Evolutionary conservation across 345 rosid species (phyloP).

Genomic region (Bruguiera gymnorhiza): DNA sequence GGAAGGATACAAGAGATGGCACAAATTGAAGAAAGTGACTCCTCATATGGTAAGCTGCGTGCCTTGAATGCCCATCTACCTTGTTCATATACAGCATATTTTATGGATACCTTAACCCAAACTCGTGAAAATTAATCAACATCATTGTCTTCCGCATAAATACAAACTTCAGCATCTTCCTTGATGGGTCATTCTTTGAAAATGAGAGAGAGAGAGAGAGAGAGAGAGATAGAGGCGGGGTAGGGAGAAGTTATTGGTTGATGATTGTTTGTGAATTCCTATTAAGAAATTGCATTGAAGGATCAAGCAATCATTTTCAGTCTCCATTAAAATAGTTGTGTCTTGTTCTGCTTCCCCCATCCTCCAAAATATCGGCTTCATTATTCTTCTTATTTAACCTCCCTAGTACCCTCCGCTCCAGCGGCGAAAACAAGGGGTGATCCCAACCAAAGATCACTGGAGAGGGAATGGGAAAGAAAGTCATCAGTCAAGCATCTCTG

Average conservation of each 20-base stretch:
- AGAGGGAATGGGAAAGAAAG: slow-evolving; percentile 30
- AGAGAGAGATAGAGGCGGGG: not conserved
- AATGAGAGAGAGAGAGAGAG: slow-evolving; percentile 1
- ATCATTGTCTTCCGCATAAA: not conserved
- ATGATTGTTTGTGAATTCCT: not conserved
- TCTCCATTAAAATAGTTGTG: not conserved
- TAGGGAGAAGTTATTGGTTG: not conserved
- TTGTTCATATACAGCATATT: not conserved
- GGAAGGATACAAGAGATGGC: too few species aligned
- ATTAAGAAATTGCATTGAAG: not conserved
- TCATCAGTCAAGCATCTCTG: slow-evolving; percentile 10
- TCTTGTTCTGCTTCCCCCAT: not conserved
- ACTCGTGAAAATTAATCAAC: not conserved
- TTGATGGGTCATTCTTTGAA: not conserved
- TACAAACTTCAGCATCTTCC: slow-evolving; percentile 10
- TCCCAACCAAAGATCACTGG: not conserved
- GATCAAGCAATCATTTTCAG: slow-evolving; percentile 15
- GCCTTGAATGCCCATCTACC: not conserved
- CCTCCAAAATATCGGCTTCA: not conserved
- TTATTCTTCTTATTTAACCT: not conserved
- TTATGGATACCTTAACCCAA: not conserved
- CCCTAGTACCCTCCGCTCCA: not conserved
- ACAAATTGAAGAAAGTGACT: not conserved
- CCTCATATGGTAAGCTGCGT: not conserved
- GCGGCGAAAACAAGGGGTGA: slow-evolving; percentile 3